Evolutionary conservation across 495 filamentous ascomycete genomes (phyloP).

Genomic region (Lasiosphaeria ovina): DNA sequence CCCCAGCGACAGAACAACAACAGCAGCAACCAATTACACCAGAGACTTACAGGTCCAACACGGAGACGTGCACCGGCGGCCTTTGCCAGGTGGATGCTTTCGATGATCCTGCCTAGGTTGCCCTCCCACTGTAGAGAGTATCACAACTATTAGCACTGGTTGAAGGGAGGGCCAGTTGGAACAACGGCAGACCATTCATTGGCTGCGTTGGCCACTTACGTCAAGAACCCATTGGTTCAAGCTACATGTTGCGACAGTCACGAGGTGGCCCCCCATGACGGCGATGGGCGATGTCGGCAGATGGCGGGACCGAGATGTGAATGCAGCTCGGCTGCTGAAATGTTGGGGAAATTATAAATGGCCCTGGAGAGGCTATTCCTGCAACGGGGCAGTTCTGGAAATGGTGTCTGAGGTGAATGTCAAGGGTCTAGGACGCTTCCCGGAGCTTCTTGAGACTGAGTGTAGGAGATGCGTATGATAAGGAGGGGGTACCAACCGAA

Average conservation of each 20-base stretch:
- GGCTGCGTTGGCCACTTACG: constrained; percentile 33
- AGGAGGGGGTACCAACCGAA: no score
- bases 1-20: no score
- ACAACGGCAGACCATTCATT: no score
- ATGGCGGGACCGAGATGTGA: not conserved
- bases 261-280: constrained; percentile 27
- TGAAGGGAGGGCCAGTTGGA: constrained; percentile 41
- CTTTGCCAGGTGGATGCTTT: constrained; percentile 72
- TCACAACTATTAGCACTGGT: constrained; percentile 41
- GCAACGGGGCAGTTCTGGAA: no score
- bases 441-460: no score
- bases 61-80: constrained; percentile 65
- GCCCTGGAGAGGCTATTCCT: no score
- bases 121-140: constrained; percentile 66
- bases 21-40: not conserved
- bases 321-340: not conserved
- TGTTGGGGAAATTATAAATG: no score
- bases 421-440: no score
- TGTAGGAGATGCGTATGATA: no score
- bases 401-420: no score
- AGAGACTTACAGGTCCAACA: constrained; percentile 57
- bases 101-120: constrained; percentile 71
- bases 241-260: constrained; percentile 47
- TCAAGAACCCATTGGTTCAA: constrained; percentile 70
- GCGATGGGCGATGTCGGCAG: not conserved